Percentiles rank a stretch among this genome's conserved stretches.
Conservation (phyloP, 2,329 filamentous ascomycete species). For the Colletotrichum sp. region DNA sequence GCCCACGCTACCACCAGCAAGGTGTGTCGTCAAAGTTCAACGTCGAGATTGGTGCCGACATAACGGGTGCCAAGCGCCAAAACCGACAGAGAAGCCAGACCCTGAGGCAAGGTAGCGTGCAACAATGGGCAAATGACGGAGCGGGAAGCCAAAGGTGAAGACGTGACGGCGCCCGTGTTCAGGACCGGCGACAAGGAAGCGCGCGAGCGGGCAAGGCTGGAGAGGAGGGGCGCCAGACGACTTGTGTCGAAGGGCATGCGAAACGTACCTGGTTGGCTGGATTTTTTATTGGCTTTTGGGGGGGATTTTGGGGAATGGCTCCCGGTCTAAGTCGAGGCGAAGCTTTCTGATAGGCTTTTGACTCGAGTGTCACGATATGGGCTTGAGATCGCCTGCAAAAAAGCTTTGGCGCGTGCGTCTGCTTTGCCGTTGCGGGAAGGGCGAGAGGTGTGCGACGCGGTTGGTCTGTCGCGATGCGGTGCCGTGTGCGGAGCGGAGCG, state of each 20-base stretch:
- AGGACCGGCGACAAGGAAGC: conserved; percentile 14
- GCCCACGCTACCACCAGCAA: not conserved
- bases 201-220: conserved; percentile 15
- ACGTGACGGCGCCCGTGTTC: not conserved
- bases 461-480: conserved; percentile 25
- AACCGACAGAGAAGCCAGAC: not conserved
- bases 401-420: conserved; percentile 14
- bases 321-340: conserved; percentile 15
- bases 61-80: not conserved
- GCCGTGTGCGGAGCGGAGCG: not conserved
- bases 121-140: not conserved
- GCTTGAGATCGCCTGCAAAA: conserved; percentile 15
- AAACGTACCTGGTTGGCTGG: conserved; percentile 21
- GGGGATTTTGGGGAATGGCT: not conserved
- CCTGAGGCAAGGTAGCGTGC: not conserved
- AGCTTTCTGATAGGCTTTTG: conserved; percentile 23
- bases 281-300: not conserved
- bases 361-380: conserved; percentile 20
- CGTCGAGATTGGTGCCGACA: not conserved
- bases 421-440: not conserved
- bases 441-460: conserved; percentile 18
- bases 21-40: not conserved
- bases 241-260: conserved; percentile 10
- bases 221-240: conserved; percentile 17
- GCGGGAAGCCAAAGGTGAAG: not conserved